These are phyloP conservation scores for Colletotrichum cuscutae DNA, from an alignment of 2,329 filamentous ascomycete species.

Conservation along the genomic window DNA sequence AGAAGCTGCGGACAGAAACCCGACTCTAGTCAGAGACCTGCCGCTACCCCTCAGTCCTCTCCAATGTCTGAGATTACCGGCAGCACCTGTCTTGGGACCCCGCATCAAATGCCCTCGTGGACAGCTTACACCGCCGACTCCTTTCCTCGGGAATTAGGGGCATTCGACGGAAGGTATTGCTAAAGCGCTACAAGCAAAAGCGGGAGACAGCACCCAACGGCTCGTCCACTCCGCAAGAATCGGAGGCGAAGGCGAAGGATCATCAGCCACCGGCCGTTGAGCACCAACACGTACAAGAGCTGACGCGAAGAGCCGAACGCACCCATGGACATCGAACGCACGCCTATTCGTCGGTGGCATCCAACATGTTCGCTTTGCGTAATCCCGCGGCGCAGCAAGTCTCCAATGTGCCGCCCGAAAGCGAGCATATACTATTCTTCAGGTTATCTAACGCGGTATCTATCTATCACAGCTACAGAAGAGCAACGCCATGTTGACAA, in stretches of 20 bases:
- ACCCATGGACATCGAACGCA: background rate
- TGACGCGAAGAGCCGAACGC: background rate
- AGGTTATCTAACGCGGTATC: background rate
- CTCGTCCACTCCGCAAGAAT: background rate
- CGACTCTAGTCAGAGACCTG: background rate
- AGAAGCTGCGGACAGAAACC: background rate
- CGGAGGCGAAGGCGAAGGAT: background rate
- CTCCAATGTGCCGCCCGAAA: constrained; percentile 4
- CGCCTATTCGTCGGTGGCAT: background rate
- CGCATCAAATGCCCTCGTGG: constrained; percentile 5
- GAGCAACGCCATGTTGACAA: background rate
- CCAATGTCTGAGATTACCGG: background rate
- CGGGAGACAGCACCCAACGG: background rate
- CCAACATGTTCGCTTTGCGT: constrained; percentile 5
- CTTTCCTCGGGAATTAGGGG: background rate
- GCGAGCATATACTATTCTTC: background rate
- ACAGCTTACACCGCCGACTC: background rate
- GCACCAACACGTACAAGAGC: background rate
- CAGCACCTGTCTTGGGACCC: constrained; percentile 23
- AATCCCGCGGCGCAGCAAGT: constrained; percentile 6
- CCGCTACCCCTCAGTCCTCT: constrained; percentile 10
- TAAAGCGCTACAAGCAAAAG: background rate
- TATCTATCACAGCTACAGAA: background rate
- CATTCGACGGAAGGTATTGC: background rate
- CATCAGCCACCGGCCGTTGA: background rate